Percentiles rank a stretch among this genome's conserved stretches.
phyloP scores from a whole-genome alignment of 192 early-diverging fungal species.

The Coemansia sp. region DNA sequence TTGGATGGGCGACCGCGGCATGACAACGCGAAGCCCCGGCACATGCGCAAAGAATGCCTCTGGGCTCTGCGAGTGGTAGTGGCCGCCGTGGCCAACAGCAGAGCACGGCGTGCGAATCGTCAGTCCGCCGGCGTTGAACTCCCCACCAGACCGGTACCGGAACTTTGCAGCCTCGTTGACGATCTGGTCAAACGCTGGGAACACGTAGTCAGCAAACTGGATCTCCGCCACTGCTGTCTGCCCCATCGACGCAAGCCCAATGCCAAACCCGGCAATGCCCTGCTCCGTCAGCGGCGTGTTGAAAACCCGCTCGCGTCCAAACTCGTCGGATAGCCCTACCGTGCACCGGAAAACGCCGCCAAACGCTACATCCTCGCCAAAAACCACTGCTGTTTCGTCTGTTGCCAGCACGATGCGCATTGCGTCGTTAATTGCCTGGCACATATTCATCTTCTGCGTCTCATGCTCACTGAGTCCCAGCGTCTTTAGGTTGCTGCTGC shows the following conservation, averaged over 20 bases:
- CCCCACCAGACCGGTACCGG: slow-evolving; percentile 90
- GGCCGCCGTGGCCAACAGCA: slow-evolving; percentile 96
- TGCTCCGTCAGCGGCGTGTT: slow-evolving; percentile 97
- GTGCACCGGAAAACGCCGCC: slow-evolving; percentile 97
- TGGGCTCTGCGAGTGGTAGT: slow-evolving; percentile 92
- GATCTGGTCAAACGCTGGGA: slow-evolving; percentile 96
- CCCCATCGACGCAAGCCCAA: slow-evolving; percentile 92
- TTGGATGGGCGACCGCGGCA: slow-evolving; percentile 90
- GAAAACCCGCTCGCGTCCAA: slow-evolving; percentile 90
- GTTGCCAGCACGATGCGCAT: slow-evolving; percentile 80
- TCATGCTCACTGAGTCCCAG: slow-evolving; percentile 60
- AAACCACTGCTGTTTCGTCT: slow-evolving; percentile 89
- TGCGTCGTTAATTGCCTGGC: slow-evolving; percentile 95
- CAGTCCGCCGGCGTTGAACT: slow-evolving; percentile 87
- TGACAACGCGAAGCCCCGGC: slow-evolving; percentile 90
- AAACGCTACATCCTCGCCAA: slow-evolving; percentile 98
- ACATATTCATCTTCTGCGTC: slow-evolving; percentile 83
- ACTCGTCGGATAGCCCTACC: slow-evolving; percentile 85
- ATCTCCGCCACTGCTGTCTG: slow-evolving; percentile 98
- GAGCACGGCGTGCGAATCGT: slow-evolving; percentile 88
- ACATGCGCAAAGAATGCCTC: slow-evolving; percentile 96
- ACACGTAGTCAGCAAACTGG: slow-evolving; percentile 98
- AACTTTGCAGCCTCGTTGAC: slow-evolving; percentile 98
- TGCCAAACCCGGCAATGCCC: slow-evolving; percentile 92
- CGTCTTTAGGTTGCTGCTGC: slow-evolving; percentile 66